Conservation (phyloP, 768 basidiomycete genomes). For the Tylopilus rubrobrunneus region DNA sequence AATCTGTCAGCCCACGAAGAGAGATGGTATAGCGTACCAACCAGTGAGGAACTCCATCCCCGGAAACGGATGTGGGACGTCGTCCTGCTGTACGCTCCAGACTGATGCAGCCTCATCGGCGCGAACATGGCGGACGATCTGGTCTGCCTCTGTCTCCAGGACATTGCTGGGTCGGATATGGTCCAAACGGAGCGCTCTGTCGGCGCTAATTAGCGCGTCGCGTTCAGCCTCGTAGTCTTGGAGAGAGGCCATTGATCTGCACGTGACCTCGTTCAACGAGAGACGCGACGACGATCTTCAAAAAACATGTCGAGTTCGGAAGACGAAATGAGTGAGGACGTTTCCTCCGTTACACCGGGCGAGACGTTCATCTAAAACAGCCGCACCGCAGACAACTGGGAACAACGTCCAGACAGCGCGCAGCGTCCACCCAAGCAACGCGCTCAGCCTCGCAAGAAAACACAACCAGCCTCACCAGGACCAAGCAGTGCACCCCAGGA, state of each 20-base stretch:
- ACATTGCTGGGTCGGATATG: slow-evolving; percentile 29
- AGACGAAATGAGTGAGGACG: slow-evolving; percentile 29
- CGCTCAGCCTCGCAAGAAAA: slow-evolving; percentile 17
- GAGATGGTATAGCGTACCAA: slow-evolving; percentile 19
- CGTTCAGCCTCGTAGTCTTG: slow-evolving; percentile 26
- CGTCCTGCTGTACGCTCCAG: slow-evolving; percentile 55
- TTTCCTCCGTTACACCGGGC: not conserved
- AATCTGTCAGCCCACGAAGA: not conserved
- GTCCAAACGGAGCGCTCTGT: slow-evolving; percentile 53
- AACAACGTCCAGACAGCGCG: slow-evolving; percentile 4
- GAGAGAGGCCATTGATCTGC: slow-evolving; percentile 6
- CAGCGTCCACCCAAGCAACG: slow-evolving; percentile 14
- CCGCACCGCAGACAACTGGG: slow-evolving; percentile 21
- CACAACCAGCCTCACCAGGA: slow-evolving; percentile 12
- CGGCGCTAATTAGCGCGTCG: slow-evolving; percentile 32
- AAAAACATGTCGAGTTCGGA: slow-evolving; percentile 27
- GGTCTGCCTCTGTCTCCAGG: slow-evolving; percentile 52
- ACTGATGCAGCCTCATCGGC: slow-evolving; percentile 48
- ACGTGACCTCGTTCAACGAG: slow-evolving; percentile 7
- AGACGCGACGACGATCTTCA: not conserved
- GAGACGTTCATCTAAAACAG: slow-evolving; percentile 25
- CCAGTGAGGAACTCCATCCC: slow-evolving; percentile 80
- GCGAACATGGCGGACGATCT: slow-evolving; percentile 52
- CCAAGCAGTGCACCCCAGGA: slow-evolving; percentile 13
- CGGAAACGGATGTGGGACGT: slow-evolving; percentile 61